Conservation (phyloP, 1,139 yeast species). For the Suhomyces atakaporum region DNA sequence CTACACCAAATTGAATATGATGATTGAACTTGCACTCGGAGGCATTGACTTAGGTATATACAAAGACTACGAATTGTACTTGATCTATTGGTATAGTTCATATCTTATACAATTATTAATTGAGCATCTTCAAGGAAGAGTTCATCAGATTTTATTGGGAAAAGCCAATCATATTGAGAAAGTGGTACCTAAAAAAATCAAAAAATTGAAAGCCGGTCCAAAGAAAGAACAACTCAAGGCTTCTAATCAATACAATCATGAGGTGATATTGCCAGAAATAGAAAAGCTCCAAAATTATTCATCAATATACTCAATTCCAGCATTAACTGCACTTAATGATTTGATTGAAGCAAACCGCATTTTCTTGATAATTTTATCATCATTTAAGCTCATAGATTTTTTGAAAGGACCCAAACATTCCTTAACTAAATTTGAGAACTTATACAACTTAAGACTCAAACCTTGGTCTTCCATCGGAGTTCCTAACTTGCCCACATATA, state of each 20-base stretch:
- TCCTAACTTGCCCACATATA: conserved; percentile 62
- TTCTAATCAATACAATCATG: conserved; percentile 20
- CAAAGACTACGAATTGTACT: conserved; percentile 66
- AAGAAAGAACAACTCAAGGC: conserved; percentile 38
- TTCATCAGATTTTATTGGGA: conserved; percentile 38
- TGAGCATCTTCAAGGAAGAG: conserved; percentile 53
- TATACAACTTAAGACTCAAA: conserved; percentile 74
- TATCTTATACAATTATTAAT: conserved; percentile 52
- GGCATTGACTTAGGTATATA: conserved; percentile 81
- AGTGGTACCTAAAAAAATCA: conserved; percentile 46
- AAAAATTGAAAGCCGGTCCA: conserved; percentile 51
- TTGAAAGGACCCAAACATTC: conserved; percentile 38
- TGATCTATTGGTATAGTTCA: conserved; percentile 68
- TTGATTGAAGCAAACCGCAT: conserved; percentile 29
- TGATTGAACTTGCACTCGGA: conserved; percentile 70
- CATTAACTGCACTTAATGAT: conserved; percentile 31
- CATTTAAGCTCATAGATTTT: conserved; percentile 29
- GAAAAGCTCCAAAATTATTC: conserved; percentile 21
- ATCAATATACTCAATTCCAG: conserved; percentile 17
- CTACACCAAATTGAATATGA: conserved; percentile 61
- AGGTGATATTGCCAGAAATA: conserved; percentile 28
- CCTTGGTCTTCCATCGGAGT: conserved; percentile 83
- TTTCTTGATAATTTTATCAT: conserved; percentile 26
- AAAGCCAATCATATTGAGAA: conserved; percentile 33
- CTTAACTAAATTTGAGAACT: conserved; percentile 46